Conservation (phyloP, 2,329 filamentous ascomycete genomes). For the Didymella sp. region DNA sequence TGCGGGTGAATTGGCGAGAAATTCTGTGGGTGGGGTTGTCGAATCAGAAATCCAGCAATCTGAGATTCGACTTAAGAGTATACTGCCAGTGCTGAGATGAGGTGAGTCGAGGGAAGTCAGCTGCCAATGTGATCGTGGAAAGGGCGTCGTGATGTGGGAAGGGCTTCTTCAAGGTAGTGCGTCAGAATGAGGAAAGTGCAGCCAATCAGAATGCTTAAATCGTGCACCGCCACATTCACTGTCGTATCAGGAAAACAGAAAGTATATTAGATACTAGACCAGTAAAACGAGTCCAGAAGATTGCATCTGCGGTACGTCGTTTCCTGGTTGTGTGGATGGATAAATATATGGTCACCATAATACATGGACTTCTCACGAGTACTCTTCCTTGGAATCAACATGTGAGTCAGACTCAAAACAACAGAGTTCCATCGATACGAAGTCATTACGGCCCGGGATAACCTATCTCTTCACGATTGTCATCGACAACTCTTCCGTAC, state of each 20-base stretch:
- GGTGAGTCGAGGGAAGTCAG: slow-evolving; percentile 7
- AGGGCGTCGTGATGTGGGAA: slow-evolving; percentile 8
- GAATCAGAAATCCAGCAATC: background rate
- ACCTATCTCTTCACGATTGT: slow-evolving; percentile 54
- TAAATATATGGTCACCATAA: no score
- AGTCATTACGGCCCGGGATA: slow-evolving; percentile 46
- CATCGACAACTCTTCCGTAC: slow-evolving; percentile 57
- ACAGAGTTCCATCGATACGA: no score
- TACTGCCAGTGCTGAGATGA: background rate
- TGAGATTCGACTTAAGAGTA: background rate
- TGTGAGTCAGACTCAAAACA: no score
- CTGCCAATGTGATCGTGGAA: slow-evolving; percentile 1
- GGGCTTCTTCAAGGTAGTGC: background rate
- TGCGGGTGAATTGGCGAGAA: slow-evolving; percentile 23
- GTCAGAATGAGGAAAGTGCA: slow-evolving; percentile 1
- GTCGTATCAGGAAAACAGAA: no score
- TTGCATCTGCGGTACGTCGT: no score
- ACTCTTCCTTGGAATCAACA: no score
- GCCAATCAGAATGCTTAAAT: slow-evolving; percentile 1
- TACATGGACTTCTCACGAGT: no score
- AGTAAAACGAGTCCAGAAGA: no score
- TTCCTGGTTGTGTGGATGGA: no score
- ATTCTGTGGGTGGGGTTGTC: slow-evolving; percentile 23
- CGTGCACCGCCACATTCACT: background rate
- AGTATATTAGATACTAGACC: no score